These are phyloP conservation scores for Neoboletus brunneissimus DNA, from an alignment of 768 basidiomycete genomes.

Conservation along the genomic window DNA sequence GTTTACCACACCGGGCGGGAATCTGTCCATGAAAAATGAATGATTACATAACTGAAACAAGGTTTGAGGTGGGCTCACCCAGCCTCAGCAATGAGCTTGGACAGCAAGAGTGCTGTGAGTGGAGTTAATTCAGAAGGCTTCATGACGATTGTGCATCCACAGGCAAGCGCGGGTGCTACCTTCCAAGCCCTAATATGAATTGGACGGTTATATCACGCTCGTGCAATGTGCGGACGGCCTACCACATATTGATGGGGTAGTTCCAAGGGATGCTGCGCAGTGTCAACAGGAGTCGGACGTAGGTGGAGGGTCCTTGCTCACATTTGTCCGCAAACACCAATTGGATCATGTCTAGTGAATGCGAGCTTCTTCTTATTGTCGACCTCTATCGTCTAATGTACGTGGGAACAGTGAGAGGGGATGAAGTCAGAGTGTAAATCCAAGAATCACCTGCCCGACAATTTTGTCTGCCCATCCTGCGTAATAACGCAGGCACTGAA, in stretches of 20 bases:
- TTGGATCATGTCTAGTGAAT: constrained; percentile 85
- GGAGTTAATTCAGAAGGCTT: constrained; percentile 91
- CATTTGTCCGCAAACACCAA: constrained; percentile 96
- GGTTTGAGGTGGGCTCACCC: constrained; percentile 48
- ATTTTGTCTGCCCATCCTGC: constrained; percentile 98
- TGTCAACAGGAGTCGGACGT: constrained; percentile 6
- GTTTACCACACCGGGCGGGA: constrained; percentile 90
- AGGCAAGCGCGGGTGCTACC: constrained; percentile 87
- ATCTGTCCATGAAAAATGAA: constrained; percentile 43
- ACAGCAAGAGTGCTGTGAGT: constrained; percentile 78
- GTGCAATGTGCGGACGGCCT: constrained; percentile 6
- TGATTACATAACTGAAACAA: constrained; percentile 11
- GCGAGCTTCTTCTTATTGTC: constrained; percentile 79
- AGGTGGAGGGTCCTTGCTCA: constrained; percentile 32
- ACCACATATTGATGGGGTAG: constrained; percentile 88
- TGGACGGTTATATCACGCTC: background rate
- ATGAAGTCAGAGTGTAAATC: constrained; percentile 3
- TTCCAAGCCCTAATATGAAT: constrained; percentile 70
- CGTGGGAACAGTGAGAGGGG: constrained; percentile 3
- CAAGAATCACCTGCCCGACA: constrained; percentile 63
- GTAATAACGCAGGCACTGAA: constrained; percentile 84
- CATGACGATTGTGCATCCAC: constrained; percentile 92
- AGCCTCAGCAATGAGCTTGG: constrained; percentile 77
- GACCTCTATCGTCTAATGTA: constrained; percentile 65
- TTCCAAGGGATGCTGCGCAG: constrained; percentile 82